Percentiles rank a stretch among this genome's conserved stretches.
Evolutionary conservation across 1,139 yeast species (phyloP).

Genomic region (Entelexis sorbosivorans): DNA sequence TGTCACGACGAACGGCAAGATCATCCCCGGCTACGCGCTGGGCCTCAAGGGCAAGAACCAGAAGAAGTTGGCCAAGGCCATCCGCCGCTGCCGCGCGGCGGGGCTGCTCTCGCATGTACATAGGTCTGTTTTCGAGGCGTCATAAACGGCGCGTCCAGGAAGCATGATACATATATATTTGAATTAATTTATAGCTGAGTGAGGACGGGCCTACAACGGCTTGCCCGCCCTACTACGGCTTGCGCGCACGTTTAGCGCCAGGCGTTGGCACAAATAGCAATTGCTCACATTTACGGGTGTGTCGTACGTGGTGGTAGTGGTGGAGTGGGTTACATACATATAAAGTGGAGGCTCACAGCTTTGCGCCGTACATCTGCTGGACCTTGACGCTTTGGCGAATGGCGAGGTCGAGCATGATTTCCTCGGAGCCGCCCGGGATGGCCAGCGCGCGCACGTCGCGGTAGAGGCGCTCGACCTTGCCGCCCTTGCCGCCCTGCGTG

Average conservation of each 20-base stretch:
- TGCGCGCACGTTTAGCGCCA: too few relatives aligned
- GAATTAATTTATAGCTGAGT: too few relatives aligned
- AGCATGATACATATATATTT: too few relatives aligned
- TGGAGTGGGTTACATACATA: too few relatives aligned
- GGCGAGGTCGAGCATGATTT: slow-evolving; percentile 36
- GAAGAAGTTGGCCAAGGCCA: slow-evolving; percentile 49
- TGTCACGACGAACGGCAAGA: slow-evolving; percentile 52
- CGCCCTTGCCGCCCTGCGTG: slow-evolving; percentile 38
- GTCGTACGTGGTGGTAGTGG: too few relatives aligned
- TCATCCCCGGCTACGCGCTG: slow-evolving; percentile 46
- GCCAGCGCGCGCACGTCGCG: slow-evolving; percentile 38
- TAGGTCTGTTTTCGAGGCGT: slow-evolving; percentile 27
- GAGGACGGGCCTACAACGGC: too few relatives aligned
- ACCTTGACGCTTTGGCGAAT: slow-evolving; percentile 36
- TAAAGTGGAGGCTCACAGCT: slow-evolving; percentile 21
- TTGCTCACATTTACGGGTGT: too few relatives aligned
- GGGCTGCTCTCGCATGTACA: slow-evolving; percentile 59
- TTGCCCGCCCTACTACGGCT: too few relatives aligned
- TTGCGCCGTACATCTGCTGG: slow-evolving; percentile 34
- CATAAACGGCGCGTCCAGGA: neutral
- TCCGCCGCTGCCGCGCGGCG: slow-evolving; percentile 55
- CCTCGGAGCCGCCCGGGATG: slow-evolving; percentile 39
- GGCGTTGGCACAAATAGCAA: too few relatives aligned
- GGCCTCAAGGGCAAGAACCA: slow-evolving; percentile 52
- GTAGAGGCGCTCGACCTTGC: slow-evolving; percentile 36